These are phyloP conservation scores for Nakataea oryzae DNA, from an alignment of 2,329 filamentous ascomycete genomes.

Conservation along the genomic window DNA sequence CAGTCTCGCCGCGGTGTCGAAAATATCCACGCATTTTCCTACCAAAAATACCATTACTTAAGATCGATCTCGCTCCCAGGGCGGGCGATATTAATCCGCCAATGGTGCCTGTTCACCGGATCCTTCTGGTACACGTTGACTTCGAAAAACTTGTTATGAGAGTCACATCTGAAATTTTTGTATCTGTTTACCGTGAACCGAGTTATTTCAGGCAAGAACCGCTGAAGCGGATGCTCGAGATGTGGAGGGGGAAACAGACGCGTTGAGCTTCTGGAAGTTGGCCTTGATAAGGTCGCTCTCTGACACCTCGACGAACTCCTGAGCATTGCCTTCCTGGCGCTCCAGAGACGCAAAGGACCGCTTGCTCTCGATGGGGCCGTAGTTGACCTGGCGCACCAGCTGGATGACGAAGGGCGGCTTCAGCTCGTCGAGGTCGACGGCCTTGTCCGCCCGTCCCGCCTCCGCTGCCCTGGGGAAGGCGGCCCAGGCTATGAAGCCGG, in stretches of 20 bases:
- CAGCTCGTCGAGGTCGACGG: conserved; percentile 5
- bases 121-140: conserved; percentile 37
- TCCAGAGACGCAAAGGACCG: conserved; percentile 25
- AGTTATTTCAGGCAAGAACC: conserved; percentile 1
- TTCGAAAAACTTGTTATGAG: conserved; percentile 36
- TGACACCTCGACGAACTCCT: conserved; percentile 20
- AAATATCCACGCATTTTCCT: no score
- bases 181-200: conserved; percentile 20
- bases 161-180: conserved; percentile 33
- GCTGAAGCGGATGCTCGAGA: not conserved
- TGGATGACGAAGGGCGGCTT: conserved; percentile 22
- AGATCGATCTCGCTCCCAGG: conserved; percentile 28
- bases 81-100: conserved; percentile 29
- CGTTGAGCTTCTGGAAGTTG: conserved; percentile 33
- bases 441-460: conserved; percentile 10
- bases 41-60: no score
- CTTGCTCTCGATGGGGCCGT: conserved; percentile 29
- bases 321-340: not conserved
- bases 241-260: conserved; percentile 17
- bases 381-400: conserved; percentile 33
- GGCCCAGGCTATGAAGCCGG: no score
- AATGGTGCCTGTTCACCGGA: conserved; percentile 31
- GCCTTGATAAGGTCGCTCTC: conserved; percentile 26
- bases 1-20: no score
- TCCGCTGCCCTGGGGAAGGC: no score